A percentile compares a stretch with the other conserved stretches of the same genome.
Conservation (phyloP, 2,329 filamentous ascomycete species). For the Celoporthe dispersa region DNA sequence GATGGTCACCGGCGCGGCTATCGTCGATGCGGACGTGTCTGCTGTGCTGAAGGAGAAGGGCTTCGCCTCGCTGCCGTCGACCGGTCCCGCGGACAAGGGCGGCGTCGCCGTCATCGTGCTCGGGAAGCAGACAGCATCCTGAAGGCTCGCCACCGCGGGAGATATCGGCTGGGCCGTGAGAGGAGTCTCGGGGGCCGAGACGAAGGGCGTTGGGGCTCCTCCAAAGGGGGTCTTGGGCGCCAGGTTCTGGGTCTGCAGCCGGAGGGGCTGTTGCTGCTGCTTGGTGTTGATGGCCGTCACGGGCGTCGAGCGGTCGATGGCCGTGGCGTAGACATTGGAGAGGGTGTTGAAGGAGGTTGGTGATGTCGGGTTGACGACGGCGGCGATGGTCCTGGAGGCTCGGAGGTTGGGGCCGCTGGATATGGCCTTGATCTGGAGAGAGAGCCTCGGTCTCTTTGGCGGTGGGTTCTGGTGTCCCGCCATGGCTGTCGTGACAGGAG, state of each 20-base stretch:
- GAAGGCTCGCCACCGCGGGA: constrained; percentile 44
- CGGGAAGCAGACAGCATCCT: constrained; percentile 51
- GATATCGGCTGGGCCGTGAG: constrained; percentile 56
- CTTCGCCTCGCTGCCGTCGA: constrained; percentile 40
- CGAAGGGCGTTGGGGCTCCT: constrained; percentile 48
- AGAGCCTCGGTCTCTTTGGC: constrained; percentile 58
- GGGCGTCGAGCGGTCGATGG: constrained; percentile 63
- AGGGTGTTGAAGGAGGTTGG: constrained; percentile 69
- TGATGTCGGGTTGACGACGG: constrained; percentile 59
- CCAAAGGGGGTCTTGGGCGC: constrained; percentile 36
- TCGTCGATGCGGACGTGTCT: constrained; percentile 23
- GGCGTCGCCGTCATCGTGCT: constrained; percentile 66
- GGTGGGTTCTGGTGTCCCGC: constrained; percentile 38
- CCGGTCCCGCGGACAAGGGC: constrained; percentile 57
- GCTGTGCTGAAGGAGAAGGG: constrained; percentile 50
- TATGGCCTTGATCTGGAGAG: constrained; percentile 51
- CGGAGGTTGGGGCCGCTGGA: constrained; percentile 42
- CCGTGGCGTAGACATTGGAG: constrained; percentile 66
- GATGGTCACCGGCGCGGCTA: not conserved
- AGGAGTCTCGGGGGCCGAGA: constrained; percentile 57
- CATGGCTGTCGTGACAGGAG: constrained; percentile 21
- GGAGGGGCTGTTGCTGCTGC: constrained; percentile 38
- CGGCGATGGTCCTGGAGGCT: constrained; percentile 48
- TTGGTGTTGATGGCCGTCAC: constrained; percentile 54
- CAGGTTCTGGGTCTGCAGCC: constrained; percentile 43